These are phyloP conservation scores for Eragrostis tef DNA, from an alignment of 202 grass and related monocot species.

Conservation along the genomic window DNA sequence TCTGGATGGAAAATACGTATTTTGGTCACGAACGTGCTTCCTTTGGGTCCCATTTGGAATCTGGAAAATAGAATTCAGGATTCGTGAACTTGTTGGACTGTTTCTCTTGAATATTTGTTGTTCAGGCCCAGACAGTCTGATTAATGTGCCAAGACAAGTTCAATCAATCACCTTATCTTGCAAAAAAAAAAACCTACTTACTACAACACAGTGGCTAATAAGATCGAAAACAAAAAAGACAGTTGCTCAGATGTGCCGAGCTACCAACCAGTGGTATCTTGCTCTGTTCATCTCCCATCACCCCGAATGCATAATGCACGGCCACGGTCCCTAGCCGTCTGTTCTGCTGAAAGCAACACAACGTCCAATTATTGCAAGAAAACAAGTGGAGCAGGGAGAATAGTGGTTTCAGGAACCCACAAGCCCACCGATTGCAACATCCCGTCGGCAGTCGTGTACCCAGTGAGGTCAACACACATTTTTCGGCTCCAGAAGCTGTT, in stretches of 20 bases:
- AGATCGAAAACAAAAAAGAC: too few species aligned
- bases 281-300: background rate
- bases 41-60: background rate
- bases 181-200: background rate
- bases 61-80: background rate
- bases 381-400: background rate
- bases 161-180: background rate
- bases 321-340: background rate
- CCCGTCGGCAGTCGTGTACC: background rate
- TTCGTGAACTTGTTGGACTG: background rate
- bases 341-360: background rate
- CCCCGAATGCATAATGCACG: background rate
- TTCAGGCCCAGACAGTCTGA: background rate
- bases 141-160: background rate
- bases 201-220: background rate
- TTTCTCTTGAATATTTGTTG: background rate
- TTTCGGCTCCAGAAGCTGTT: background rate
- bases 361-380: slow-evolving; percentile 27
- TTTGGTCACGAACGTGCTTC: background rate
- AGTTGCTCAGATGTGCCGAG: background rate
- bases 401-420: background rate
- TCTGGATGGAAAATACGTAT: too few species aligned
- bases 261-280: background rate
- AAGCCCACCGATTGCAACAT: background rate
- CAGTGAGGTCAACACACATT: background rate